Evolutionary conservation across 768 basidiomycete genomes (phyloP).

Genomic region (Naganishia kalamii): DNA sequence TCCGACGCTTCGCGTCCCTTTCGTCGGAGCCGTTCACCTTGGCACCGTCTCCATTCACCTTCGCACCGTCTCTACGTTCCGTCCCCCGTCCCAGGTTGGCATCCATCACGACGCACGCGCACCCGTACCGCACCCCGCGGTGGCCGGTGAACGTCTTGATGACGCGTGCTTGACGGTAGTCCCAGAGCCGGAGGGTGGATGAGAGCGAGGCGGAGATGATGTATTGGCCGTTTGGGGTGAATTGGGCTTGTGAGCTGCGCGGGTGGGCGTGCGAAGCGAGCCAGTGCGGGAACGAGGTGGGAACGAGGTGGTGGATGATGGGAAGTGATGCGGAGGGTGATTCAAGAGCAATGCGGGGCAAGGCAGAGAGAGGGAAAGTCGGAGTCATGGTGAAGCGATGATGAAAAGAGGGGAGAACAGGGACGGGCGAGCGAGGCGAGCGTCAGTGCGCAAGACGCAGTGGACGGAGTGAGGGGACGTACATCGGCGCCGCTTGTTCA

Average conservation of each 20-base stretch:
- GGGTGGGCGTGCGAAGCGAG: no score
- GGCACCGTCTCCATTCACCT: constrained; percentile 25
- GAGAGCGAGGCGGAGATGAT: constrained; percentile 88
- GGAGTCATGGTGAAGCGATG: background rate
- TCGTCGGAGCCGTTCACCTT: constrained; percentile 46
- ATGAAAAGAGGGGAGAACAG: background rate
- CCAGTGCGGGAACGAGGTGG: no score
- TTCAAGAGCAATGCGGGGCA: no score
- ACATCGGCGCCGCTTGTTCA: constrained; percentile 70
- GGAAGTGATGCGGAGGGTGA: background rate
- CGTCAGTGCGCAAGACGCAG: no score
- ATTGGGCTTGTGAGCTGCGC: constrained; percentile 71
- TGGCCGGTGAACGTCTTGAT: constrained; percentile 86
- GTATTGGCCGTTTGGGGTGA: constrained; percentile 86
- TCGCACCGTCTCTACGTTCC: background rate
- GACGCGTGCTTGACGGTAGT: constrained; percentile 80
- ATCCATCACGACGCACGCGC: constrained; percentile 48
- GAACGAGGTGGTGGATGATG: background rate
- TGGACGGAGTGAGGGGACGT: background rate
- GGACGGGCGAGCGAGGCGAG: background rate
- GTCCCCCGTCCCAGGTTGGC: constrained; percentile 50
- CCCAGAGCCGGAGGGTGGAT: constrained; percentile 89
- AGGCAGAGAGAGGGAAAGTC: no score
- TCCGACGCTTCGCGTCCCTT: background rate
- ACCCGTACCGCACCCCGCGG: constrained; percentile 77